Base-by-base conservation (phyloP, 2,329 filamentous ascomycete species). In the Chrysoporthe cubensis region DNA sequence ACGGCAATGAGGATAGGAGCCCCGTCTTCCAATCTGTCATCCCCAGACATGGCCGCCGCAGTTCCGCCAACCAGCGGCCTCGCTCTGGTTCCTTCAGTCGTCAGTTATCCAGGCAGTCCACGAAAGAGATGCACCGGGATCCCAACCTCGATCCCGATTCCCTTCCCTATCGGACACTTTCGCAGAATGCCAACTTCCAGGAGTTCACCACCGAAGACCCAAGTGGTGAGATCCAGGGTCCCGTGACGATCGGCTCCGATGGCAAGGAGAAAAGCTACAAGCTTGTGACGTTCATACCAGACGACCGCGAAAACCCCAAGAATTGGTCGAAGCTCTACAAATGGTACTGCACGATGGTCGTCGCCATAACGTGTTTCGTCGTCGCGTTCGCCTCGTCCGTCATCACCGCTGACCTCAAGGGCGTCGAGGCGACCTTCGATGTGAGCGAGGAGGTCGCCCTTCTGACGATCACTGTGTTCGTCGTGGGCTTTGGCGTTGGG, bases 301-400 rank as follows among this genome's bases (percentile, higher is more conserved):
- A 88, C 68, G 92, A 96, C 76, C 86, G 87, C 0, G 91, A 90
- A 71, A 95, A 95, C 74, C 92, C 93, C 0, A 95, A 95, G 83
- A 96, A 95, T 78, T 96, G 91, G 91, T 88, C 85, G 66, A 93
- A 93, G 77, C 81, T 80, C 1, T 90, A 82, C 77, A 96, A 94
- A 79, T 95, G 92, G 92, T 92, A 90, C 74, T 90, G 88, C 75
- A 97, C 93, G 34, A 93, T 96, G 90, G 88, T 93, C 18, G 92
- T 97, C 0, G 91, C 93, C 1, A 71, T 87, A 32, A 92, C 90
- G 1, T 93, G 90, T 74, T 93, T 93, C 75, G 89, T 91, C 52
- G 90, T 92, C 57, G 89, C 90, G 0, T 88, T 93, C 67, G 82
- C 84, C 34, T 93, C 90, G 61, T 88, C 89, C 63, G 90, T 96